Percentiles rank a stretch among this genome's conserved stretches.
phyloP scores from a whole-genome alignment of 345 rosid species.

The Conringia planisiliqua region DNA sequence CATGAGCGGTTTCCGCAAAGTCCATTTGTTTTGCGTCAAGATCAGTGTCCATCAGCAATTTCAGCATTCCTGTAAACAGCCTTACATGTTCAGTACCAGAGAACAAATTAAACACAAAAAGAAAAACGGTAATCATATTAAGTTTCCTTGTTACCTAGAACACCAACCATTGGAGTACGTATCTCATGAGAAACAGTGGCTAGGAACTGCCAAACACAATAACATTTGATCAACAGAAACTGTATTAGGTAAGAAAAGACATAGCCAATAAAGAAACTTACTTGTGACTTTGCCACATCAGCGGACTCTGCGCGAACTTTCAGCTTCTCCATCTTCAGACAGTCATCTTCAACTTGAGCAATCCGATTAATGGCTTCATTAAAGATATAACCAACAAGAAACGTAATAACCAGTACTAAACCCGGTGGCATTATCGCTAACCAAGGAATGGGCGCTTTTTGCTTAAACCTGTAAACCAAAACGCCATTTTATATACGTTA shows the following conservation, averaged over 20 bases:
- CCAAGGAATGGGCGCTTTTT: slow-evolving; percentile 76
- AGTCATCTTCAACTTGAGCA: slow-evolving; percentile 72
- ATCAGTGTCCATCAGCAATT: slow-evolving; percentile 86
- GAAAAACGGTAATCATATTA: no score
- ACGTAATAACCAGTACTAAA: slow-evolving; percentile 58
- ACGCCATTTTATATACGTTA: background rate
- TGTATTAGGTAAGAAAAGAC: no score
- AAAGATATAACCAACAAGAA: slow-evolving; percentile 71
- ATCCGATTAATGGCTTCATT: slow-evolving; percentile 69
- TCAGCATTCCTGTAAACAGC: slow-evolving; percentile 78
- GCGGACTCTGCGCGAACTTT: slow-evolving; percentile 97
- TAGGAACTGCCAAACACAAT: slow-evolving; percentile 86
- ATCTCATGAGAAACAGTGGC: slow-evolving; percentile 99
- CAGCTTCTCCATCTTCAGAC: slow-evolving; percentile 66
- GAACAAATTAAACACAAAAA: no score
- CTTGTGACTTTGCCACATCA: slow-evolving; percentile 94
- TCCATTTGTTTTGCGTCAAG: slow-evolving; percentile 78
- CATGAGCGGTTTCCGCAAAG: slow-evolving; percentile 83
- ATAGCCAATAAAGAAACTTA: background rate
- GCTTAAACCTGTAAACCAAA: slow-evolving; percentile 60
- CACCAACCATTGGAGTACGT: slow-evolving; percentile 96
- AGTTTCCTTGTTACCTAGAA: slow-evolving; percentile 31
- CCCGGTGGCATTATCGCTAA: slow-evolving; percentile 59
- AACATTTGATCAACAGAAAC: no score
- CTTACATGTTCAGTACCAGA: background rate